Percentiles rank a stretch among this genome's conserved stretches.
Conservation (phyloP, 495 filamentous ascomycete species). For the Penicillium coprophilum region DNA sequence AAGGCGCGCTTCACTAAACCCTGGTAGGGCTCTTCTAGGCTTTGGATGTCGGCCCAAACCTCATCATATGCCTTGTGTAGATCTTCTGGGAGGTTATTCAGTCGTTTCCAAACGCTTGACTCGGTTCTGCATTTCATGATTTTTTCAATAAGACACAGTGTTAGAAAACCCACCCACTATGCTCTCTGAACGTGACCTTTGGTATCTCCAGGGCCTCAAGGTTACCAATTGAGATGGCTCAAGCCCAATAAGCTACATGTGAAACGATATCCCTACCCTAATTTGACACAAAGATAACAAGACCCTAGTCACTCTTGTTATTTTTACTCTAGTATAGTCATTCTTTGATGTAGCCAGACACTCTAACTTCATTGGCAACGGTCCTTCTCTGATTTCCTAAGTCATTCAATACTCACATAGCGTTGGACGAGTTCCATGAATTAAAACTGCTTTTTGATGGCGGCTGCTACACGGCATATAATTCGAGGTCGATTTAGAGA, state of each 20-base stretch:
- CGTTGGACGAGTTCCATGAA: not conserved
- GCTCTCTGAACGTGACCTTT: not conserved
- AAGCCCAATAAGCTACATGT: not conserved
- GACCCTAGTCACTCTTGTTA: not conserved
- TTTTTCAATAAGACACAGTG: no score
- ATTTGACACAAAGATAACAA: not conserved
- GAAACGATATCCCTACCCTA: not conserved
- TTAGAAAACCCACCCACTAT: no score
- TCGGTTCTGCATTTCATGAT: no score
- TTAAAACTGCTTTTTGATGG: not conserved
- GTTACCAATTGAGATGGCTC: not conserved
- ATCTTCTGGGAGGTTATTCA: no score
- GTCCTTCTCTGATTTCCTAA: not conserved
- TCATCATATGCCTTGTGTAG: no score
- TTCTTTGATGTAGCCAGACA: not conserved
- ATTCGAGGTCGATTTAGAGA: not conserved
- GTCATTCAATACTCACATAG: not conserved
- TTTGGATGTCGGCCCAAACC: no score
- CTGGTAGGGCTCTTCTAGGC: no score
- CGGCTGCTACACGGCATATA: not conserved
- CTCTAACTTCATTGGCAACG: not conserved
- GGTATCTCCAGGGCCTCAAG: not conserved
- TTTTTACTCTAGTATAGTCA: not conserved
- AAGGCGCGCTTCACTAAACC: no score
- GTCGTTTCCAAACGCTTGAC: no score